These are phyloP conservation scores for Selaginella tamariscina DNA, from an alignment of 75 land plant species.

Conservation along the genomic window DNA sequence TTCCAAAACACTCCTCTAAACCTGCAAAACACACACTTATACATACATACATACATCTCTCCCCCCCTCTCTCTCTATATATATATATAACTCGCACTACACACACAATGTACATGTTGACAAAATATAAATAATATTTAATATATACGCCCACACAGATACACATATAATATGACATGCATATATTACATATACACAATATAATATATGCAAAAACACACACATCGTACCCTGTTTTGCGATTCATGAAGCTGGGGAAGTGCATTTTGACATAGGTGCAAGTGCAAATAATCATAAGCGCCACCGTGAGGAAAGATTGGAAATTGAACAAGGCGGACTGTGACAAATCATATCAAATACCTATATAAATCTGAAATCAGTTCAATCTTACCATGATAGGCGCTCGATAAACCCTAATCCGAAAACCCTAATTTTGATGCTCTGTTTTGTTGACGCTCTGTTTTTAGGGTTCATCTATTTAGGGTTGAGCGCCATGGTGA, in stretches of 20 bases:
- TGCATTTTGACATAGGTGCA: constrained; percentile 88
- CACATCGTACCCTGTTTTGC: constrained; percentile 53
- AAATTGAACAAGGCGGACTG: constrained; percentile 97
- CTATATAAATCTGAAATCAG: neutral
- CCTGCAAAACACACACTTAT: constrained; percentile 36
- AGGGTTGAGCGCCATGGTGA: constrained; percentile 22
- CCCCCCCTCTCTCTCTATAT: neutral
- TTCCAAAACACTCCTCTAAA: constrained; percentile 96
- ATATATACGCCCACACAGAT: neutral
- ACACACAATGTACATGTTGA: neutral
- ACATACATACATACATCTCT: no score
- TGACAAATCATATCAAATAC: constrained; percentile 1
- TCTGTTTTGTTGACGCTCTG: no score
- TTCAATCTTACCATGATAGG: neutral
- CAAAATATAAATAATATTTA: neutral
- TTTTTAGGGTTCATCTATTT: neutral
- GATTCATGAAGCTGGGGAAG: constrained; percentile 67
- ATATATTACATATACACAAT: neutral
- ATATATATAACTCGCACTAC: neutral
- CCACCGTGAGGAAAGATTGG: constrained; percentile 83
- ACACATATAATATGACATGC: neutral
- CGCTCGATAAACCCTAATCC: no score
- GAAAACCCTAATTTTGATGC: no score
- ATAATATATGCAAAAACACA: neutral
- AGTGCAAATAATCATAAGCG: constrained; percentile 73